These are phyloP conservation scores for Colletotrichum siamense DNA, from an alignment of 2,329 filamentous ascomycete species.

Conservation along the genomic window DNA sequence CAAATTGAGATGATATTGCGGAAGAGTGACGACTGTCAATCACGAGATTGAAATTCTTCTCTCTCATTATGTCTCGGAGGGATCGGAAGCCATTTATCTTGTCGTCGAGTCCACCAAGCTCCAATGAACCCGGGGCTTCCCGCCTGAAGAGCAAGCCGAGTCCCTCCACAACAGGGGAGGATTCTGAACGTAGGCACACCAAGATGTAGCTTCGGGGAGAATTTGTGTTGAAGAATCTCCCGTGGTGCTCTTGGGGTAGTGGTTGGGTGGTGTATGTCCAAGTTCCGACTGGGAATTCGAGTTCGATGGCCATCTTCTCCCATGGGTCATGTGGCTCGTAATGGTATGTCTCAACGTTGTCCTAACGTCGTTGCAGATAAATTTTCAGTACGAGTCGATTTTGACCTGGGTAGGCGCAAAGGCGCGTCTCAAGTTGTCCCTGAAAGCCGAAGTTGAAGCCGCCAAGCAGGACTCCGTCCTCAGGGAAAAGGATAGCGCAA, in stretches of 20 bases:
- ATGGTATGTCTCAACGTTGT: too few relatives aligned
- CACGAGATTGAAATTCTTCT: neutral
- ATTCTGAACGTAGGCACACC: neutral
- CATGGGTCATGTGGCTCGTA: too few relatives aligned
- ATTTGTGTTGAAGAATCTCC: neutral
- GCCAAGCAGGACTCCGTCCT: neutral
- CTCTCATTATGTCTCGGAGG: neutral
- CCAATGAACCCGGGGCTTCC: neutral
- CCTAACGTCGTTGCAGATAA: neutral
- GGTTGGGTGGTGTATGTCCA: neutral
- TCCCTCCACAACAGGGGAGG: neutral
- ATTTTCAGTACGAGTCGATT: neutral
- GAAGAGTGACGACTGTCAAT: neutral
- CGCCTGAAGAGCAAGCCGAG: neutral
- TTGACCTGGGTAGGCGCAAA: neutral
- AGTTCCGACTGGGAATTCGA: neutral
- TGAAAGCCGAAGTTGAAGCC: neutral
- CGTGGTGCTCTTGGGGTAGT: neutral
- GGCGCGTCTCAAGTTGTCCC: neutral
- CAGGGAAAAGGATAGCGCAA: neutral
- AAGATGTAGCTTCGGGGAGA: neutral
- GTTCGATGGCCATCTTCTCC: neutral
- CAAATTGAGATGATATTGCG: neutral
- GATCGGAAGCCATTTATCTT: neutral
- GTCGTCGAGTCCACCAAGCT: neutral